Evolutionary conservation across 768 basidiomycete genomes (phyloP).

Genomic region (Boletus eberwhitei): DNA sequence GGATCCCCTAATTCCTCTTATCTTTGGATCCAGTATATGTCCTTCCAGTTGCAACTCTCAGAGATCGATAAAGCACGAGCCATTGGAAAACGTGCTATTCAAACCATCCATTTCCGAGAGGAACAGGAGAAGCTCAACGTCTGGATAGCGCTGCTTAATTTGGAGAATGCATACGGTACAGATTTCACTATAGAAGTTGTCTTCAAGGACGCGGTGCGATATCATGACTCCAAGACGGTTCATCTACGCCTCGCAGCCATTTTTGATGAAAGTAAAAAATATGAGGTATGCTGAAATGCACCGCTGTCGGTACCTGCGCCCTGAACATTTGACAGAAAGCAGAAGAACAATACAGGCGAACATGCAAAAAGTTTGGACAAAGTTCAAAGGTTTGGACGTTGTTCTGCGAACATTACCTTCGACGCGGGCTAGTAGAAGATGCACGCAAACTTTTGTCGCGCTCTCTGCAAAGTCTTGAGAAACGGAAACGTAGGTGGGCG

Average conservation of each 20-base stretch:
- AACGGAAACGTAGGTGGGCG: constrained; percentile 77
- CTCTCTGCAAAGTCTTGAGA: constrained; percentile 86
- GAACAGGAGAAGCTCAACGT: constrained; percentile 95
- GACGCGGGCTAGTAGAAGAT: constrained; percentile 67
- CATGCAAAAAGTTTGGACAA: constrained; percentile 90
- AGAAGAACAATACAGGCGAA: constrained; percentile 86
- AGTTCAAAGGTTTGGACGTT: constrained; percentile 94
- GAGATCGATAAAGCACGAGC: constrained; percentile 94
- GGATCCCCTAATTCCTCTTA: constrained; percentile 97
- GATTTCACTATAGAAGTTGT: constrained; percentile 72
- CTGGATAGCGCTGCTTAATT: constrained; percentile 93
- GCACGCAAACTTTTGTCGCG: constrained; percentile 85
- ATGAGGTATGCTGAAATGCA: constrained; percentile 50
- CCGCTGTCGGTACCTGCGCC: background rate
- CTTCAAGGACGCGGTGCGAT: constrained; percentile 86
- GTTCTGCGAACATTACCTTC: constrained; percentile 81
- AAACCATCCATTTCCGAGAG: constrained; percentile 91
- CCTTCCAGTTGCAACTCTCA: constrained; percentile 94
- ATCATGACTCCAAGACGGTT: constrained; percentile 91
- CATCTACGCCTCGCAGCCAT: constrained; percentile 83
- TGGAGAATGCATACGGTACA: constrained; percentile 92
- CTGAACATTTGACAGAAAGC: constrained; percentile 57
- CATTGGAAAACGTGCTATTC: constrained; percentile 78
- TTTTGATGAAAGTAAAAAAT: constrained; percentile 78
- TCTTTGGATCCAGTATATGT: constrained; percentile 99